Conservation (phyloP, 257 asterid species). For the Fraxinus pennsylvanica region DNA sequence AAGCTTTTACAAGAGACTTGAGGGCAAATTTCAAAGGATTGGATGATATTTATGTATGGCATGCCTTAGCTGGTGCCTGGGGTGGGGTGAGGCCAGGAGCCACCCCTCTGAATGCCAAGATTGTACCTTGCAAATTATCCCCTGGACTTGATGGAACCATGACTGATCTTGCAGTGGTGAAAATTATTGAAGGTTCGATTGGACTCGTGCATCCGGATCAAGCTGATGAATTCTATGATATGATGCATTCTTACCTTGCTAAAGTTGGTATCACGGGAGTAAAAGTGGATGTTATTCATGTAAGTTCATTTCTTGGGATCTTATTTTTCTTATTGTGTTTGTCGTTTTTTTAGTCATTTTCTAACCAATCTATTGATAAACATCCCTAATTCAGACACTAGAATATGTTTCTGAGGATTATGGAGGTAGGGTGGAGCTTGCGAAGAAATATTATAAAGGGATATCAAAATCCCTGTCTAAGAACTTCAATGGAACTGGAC, state of each 20-base stretch:
- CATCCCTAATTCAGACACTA: constrained; percentile 19
- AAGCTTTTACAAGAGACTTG: constrained; percentile 26
- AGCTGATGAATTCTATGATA: constrained; percentile 30
- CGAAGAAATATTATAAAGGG: constrained; percentile 32
- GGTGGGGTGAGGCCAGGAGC: constrained; percentile 37
- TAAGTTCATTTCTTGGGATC: neutral
- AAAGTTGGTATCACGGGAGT: constrained; percentile 35
- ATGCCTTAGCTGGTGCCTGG: constrained; percentile 35
- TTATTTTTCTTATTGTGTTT: too few species aligned
- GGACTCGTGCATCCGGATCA: constrained; percentile 35
- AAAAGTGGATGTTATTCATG: constrained; percentile 36
- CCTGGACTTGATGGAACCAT: constrained; percentile 35
- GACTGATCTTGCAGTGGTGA: constrained; percentile 37
- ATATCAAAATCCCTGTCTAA: constrained; percentile 31
- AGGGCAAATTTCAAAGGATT: constrained; percentile 26
- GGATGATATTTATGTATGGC: constrained; percentile 36
- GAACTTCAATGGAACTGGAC: constrained; percentile 38
- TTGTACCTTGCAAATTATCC: constrained; percentile 28
- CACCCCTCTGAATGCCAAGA: constrained; percentile 22
- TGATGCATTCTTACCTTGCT: constrained; percentile 33
- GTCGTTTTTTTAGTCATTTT: neutral
- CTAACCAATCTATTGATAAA: neutral
- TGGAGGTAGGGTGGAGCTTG: constrained; percentile 37
- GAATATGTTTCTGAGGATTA: constrained; percentile 32
- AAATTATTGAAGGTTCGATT: constrained; percentile 30